Evolutionary conservation across 108 stramenopile genomes (phyloP).

Genomic region (Pseudonitzschia multistriata): DNA sequence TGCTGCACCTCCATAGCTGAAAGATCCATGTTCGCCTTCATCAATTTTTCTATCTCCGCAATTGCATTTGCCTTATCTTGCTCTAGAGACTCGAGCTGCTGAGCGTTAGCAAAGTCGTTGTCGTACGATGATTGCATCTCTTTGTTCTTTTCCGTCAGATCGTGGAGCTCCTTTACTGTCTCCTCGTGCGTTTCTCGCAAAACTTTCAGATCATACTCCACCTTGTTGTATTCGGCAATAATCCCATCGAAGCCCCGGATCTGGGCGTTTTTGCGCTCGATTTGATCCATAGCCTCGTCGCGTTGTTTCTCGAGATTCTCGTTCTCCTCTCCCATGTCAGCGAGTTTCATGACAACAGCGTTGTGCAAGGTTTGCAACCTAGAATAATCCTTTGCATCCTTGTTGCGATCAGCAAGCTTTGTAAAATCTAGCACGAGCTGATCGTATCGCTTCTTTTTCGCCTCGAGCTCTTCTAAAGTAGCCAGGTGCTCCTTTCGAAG

Average conservation of each 20-base stretch:
- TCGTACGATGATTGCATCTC: background rate
- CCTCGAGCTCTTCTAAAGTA: constrained; percentile 2
- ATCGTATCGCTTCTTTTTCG: constrained; percentile 13
- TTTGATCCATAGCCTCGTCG: constrained; percentile 3
- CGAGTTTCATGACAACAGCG: constrained; percentile 36
- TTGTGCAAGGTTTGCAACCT: constrained; percentile 19
- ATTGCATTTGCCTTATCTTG: constrained; percentile 19
- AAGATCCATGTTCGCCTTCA: constrained; percentile 15
- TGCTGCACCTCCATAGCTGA: background rate
- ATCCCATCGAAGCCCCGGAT: background rate
- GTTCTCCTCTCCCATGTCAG: constrained; percentile 34
- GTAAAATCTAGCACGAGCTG: constrained; percentile 17
- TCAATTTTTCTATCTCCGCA: constrained; percentile 20
- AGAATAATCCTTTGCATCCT: constrained; percentile 14
- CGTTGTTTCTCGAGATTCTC: constrained; percentile 11
- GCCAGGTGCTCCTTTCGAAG: constrained; percentile 21
- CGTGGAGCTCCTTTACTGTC: background rate
- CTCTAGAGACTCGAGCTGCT: background rate
- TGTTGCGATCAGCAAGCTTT: constrained; percentile 6
- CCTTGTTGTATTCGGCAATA: constrained; percentile 9
- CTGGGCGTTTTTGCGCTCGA: constrained; percentile 12
- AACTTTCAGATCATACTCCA: constrained; percentile 7
- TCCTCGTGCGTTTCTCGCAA: constrained; percentile 17
- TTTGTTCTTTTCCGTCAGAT: constrained; percentile 1
- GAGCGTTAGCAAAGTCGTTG: background rate